A percentile compares a stretch with the other conserved stretches of the same genome.
Evolutionary conservation across 108 stramenopile species (phyloP).

Genomic region (Bacterosira constricta): DNA sequence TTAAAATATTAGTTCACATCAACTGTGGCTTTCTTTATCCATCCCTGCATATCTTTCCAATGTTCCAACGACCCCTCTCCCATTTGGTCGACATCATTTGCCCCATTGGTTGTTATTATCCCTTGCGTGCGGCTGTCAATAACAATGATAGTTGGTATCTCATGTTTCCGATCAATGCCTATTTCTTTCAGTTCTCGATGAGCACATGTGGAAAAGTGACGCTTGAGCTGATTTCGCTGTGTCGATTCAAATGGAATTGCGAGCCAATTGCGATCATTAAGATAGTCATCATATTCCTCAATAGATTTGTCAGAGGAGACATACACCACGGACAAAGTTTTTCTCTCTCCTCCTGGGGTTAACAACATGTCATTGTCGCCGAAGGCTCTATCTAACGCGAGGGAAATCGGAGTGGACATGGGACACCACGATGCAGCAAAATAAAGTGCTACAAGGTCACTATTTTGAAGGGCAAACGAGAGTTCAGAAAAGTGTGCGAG

Average conservation of each 20-base stretch:
- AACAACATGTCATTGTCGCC: constrained; percentile 34
- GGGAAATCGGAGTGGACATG: constrained; percentile 53
- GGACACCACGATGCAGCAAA: constrained; percentile 81
- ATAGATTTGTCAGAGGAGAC: constrained; percentile 65
- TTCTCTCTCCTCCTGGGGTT: constrained; percentile 15
- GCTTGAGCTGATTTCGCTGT: constrained; percentile 55
- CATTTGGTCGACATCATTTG: constrained; percentile 51
- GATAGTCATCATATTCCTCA: constrained; percentile 49
- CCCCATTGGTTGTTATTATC: constrained; percentile 58
- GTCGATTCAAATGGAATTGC: constrained; percentile 56
- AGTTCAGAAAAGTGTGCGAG: constrained; percentile 58
- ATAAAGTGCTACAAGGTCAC: constrained; percentile 64
- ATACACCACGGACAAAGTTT: constrained; percentile 58
- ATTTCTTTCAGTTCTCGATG: constrained; percentile 54
- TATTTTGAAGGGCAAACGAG: constrained; percentile 56
- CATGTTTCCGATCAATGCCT: constrained; percentile 55
- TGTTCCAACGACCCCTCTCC: constrained; percentile 47
- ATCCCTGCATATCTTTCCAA: constrained; percentile 36
- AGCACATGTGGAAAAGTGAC: constrained; percentile 62
- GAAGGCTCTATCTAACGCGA: constrained; percentile 51
- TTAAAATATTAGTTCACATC: not conserved
- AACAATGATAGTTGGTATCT: constrained; percentile 70
- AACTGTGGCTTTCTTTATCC: not conserved
- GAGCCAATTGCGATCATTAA: constrained; percentile 49
- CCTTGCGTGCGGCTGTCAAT: constrained; percentile 59